Base-by-base conservation (phyloP, 352 stramenopile genomes). In the Globisporangium nunn region DNA sequence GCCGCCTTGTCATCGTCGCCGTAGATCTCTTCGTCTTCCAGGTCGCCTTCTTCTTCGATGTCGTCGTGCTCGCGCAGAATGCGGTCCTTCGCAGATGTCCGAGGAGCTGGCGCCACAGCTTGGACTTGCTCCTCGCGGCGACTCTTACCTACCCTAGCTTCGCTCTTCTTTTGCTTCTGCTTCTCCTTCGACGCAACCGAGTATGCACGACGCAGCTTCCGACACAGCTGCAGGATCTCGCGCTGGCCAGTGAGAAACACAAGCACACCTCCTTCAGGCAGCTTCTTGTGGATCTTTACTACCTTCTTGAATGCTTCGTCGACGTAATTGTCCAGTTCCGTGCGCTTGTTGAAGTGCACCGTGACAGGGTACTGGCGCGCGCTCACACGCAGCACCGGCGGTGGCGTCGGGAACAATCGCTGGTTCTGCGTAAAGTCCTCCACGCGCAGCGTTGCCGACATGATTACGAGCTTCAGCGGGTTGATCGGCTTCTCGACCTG, bases 361-460 rank as follows among this genome's bases (percentile, higher is more conserved):
- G 92, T 98, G 4, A 99, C 97, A 0, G 96, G 96, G 70, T 97
- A 96, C 64, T 98, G 97, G 56, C 97, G 81, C 29, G 94, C 94
- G 35, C 96, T 80, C 47, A 99, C 90, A 28, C 87, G 95, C 28
- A 99, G 81, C 52, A 99, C 84, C 6, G 90, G 90, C 45, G 96
- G 96, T 15, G 81, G 74, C 45, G 58, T 78, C 8, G 88, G 84
- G 63, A 99, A 99, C 52, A 99, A 72, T 28, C 80, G 71, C 48
- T 78, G 69, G 67, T 99, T 99, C 46, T 96, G 75, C 2, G 90
- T 97, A 58, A 99, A 99, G 70, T 99, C 97, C 64, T 97, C 83
- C 0, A 99, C 96, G 18, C 96, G 78, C 51, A 99, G 72, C 6
- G 97, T 99, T 2, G 98, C 98, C 30, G 93, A 99, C 98, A 99